Evolutionary conservation across 768 basidiomycete species (phyloP).

Genomic region (Mycena polygramma): DNA sequence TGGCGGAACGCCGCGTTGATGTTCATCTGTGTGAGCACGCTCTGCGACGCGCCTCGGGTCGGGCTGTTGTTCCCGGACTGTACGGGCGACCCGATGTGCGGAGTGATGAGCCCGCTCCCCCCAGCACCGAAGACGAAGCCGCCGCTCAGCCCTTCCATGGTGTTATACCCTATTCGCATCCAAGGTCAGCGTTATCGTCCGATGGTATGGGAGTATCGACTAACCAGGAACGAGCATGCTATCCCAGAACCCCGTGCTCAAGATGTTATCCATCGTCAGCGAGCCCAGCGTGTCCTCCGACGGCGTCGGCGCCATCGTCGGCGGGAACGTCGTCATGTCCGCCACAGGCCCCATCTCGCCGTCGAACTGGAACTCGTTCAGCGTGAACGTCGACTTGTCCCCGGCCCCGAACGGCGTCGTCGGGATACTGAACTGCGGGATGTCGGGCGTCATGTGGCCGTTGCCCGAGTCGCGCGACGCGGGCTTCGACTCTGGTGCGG

Average conservation of each 20-base stretch:
- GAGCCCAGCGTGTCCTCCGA: conserved; percentile 56
- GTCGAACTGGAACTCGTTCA: conserved; percentile 78
- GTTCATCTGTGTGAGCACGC: conserved; percentile 57
- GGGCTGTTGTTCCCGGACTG: conserved; percentile 71
- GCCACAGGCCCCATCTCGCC: conserved; percentile 89
- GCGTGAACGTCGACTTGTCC: conserved; percentile 40
- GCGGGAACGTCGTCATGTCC: conserved; percentile 88
- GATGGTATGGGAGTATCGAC: conserved; percentile 42
- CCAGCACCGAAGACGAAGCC: conserved; percentile 90
- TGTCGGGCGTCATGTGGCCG: conserved; percentile 11
- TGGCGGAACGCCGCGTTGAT: conserved; percentile 60
- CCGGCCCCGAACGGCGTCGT: conserved; percentile 11
- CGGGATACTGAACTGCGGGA: conserved; percentile 34
- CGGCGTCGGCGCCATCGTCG: conserved; percentile 79
- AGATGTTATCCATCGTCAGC: conserved; percentile 86
- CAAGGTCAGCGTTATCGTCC: conserved; percentile 13
- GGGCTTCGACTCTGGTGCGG: conserved; percentile 39
- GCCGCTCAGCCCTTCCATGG: conserved; percentile 85
- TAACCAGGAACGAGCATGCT: conserved; percentile 84
- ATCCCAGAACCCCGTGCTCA: conserved; percentile 89
- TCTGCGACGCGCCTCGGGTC: conserved; percentile 40
- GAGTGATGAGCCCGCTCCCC: conserved; percentile 87
- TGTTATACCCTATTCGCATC: conserved; percentile 74
- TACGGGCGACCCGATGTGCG: conserved; percentile 72
- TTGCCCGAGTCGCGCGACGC: conserved; percentile 31